These are phyloP conservation scores for Gleditsia sinensis DNA, from an alignment of 306 rosid species.

Conservation along the genomic window DNA sequence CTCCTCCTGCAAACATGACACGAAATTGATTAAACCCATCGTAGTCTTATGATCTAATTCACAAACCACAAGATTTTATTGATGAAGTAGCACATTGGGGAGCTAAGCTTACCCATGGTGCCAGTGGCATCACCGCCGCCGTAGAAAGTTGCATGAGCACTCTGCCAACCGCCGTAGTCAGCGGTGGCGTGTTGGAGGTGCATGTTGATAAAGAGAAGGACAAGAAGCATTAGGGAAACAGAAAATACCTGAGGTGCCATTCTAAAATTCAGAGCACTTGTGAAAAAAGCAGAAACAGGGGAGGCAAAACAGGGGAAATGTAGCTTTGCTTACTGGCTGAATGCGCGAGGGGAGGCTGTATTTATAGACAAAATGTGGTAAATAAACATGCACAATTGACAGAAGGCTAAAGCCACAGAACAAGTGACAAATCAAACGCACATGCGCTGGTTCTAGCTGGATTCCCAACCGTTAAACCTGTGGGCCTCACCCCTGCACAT, in stretches of 20 bases:
- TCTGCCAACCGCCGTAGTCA: constrained; percentile 61
- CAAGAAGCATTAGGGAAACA: constrained; percentile 21
- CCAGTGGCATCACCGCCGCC: constrained; percentile 87
- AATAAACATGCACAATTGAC: too few species aligned
- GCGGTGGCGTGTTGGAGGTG: constrained; percentile 40
- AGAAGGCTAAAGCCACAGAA: constrained; percentile 29
- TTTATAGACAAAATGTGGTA: constrained; percentile 54
- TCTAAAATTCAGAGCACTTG: constrained; percentile 3
- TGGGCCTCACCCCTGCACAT: constrained; percentile 48
- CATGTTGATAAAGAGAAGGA: constrained; percentile 28
- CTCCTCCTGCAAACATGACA: constrained; percentile 59
- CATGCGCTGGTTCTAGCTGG: constrained; percentile 61
- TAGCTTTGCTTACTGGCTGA: constrained; percentile 22
- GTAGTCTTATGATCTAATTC: not conserved
- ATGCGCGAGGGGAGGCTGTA: constrained; percentile 37
- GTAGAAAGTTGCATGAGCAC: constrained; percentile 84
- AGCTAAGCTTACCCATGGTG: constrained; percentile 71
- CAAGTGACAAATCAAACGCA: constrained; percentile 49
- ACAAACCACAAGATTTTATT: too few species aligned
- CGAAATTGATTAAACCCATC: too few species aligned
- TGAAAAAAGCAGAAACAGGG: not conserved
- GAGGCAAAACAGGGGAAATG: constrained; percentile 13
- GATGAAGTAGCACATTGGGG: too few species aligned
- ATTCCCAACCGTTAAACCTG: constrained; percentile 49
- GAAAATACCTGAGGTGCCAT: constrained; percentile 50